These are phyloP conservation scores for Sporisorium exsertum DNA, from an alignment of 1,284 basidiomycete genomes.

Conservation along the genomic window DNA sequence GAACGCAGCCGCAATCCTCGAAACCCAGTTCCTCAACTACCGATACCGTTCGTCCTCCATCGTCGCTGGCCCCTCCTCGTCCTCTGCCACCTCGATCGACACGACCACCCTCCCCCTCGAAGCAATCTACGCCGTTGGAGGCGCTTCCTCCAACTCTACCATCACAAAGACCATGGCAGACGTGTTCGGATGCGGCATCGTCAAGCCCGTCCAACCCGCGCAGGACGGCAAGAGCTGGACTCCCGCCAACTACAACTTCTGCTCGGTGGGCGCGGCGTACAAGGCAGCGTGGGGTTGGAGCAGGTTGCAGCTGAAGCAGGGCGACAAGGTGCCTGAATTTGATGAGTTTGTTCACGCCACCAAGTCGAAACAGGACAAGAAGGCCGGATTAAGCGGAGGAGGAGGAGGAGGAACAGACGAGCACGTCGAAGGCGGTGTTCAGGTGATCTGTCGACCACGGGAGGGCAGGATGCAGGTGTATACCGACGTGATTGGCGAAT, in stretches of 20 bases:
- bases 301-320: slow-evolving; percentile 11
- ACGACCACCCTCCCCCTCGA: slow-evolving; percentile 70
- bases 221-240: slow-evolving; percentile 36
- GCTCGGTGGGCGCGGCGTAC: slow-evolving; percentile 66
- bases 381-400: slow-evolving; percentile 11
- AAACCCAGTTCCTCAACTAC: slow-evolving; percentile 86
- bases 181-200: slow-evolving; percentile 74
- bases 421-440: slow-evolving; percentile 33
- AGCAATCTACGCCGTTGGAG: slow-evolving; percentile 82
- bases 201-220: slow-evolving; percentile 49
- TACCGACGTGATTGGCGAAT: slow-evolving; percentile 28
- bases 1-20: slow-evolving; percentile 84
- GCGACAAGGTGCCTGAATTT: slow-evolving; percentile 23
- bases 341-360: slow-evolving; percentile 51
- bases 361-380: slow-evolving; percentile 21
- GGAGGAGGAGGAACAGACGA: neutral
- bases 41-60: slow-evolving; percentile 78
- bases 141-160: slow-evolving; percentile 80
- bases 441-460: slow-evolving; percentile 34
- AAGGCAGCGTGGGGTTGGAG: slow-evolving; percentile 65
- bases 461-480: slow-evolving; percentile 35
- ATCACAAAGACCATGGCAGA: slow-evolving; percentile 83
- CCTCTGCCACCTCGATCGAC: slow-evolving; percentile 9
- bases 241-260: slow-evolving; percentile 60
- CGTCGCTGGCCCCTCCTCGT: slow-evolving; percentile 71